Percentiles rank a stretch among this genome's conserved stretches.
phyloP scores from a whole-genome alignment of 805 yeast genomes.

The Candida ipomoeae region DNA sequence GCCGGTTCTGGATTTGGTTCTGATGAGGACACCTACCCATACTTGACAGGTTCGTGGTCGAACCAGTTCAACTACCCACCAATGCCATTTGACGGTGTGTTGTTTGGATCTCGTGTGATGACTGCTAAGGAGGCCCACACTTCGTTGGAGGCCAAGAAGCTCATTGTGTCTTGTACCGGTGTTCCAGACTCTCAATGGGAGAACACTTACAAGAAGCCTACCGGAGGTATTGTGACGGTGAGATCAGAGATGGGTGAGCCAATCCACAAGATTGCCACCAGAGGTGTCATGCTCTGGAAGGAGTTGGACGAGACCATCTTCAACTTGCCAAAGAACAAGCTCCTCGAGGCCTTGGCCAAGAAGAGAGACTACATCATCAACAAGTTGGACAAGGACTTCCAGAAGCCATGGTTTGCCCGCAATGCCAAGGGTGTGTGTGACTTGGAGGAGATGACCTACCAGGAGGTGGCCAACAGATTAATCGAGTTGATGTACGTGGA shows the following conservation, averaged over 20 bases:
- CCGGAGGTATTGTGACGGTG: conserved; percentile 96
- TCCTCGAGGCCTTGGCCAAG: conserved; percentile 72
- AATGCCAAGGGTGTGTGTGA: conserved; percentile 80
- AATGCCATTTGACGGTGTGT: conserved; percentile 98
- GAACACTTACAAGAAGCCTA: conserved; percentile 84
- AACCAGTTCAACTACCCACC: conserved; percentile 81
- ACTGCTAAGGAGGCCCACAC: conserved; percentile 95
- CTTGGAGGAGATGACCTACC: conserved; percentile 91
- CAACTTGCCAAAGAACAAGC: conserved; percentile 82
- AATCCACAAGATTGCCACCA: conserved; percentile 95
- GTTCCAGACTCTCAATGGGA: conserved; percentile 90
- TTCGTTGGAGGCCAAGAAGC: conserved; percentile 87
- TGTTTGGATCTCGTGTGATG: conserved; percentile 96
- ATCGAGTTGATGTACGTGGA: conserved; percentile 85
- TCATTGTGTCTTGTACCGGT: conserved; percentile 89
- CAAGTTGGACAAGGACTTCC: conserved; percentile 89
- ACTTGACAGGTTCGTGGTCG: conserved; percentile 98
- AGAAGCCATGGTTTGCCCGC: conserved; percentile 95
- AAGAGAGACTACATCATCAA: conserved; percentile 84
- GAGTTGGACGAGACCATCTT: conserved; percentile 94
- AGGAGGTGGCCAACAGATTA: conserved; percentile 81
- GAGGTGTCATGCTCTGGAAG: conserved; percentile 97
- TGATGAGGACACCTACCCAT: conserved; percentile 94
- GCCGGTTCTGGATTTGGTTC: conserved; percentile 99
- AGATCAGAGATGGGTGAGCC: conserved; percentile 99